Evolutionary conservation across 1,284 basidiomycete genomes (phyloP).

Genomic region (Ustilago shanxiensis): DNA sequence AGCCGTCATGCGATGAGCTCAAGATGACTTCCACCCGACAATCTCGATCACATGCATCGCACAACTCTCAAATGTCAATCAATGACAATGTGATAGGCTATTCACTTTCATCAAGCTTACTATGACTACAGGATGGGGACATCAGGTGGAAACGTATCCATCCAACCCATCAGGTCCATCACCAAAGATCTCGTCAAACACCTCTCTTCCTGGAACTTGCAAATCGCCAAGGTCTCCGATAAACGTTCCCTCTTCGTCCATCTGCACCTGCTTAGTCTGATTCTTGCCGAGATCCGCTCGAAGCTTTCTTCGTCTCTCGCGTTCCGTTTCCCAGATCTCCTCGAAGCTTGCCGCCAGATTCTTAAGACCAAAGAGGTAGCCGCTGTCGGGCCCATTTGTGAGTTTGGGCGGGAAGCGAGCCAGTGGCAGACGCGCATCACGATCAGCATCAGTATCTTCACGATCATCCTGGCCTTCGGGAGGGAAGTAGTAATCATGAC

Average conservation of each 20-base stretch:
- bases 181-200: constrained; percentile 70
- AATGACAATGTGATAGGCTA: background rate
- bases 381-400: constrained; percentile 87
- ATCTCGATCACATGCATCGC: background rate
- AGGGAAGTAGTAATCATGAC: constrained; percentile 83
- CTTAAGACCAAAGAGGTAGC: constrained; percentile 91
- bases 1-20: background rate
- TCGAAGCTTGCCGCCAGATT: constrained; percentile 80
- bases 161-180: constrained; percentile 38
- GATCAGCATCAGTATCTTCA: background rate
- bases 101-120: background rate
- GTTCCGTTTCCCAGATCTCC: constrained; percentile 67
- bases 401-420: constrained; percentile 87
- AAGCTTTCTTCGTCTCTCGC: constrained; percentile 36
- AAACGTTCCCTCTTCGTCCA: constrained; percentile 37
- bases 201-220: constrained; percentile 59
- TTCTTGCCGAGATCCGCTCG: constrained; percentile 1
- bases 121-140: background rate
- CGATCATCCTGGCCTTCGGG: constrained; percentile 34
- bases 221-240: constrained; percentile 59
- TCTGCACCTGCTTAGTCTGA: constrained; percentile 3
- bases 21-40: background rate
- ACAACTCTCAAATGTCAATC: too few species aligned
- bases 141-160: constrained; percentile 59
- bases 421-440: constrained; percentile 35